These are phyloP conservation scores for Neopestalotiopsis clavispora DNA, from an alignment of 2,329 filamentous ascomycete genomes.

Conservation along the genomic window DNA sequence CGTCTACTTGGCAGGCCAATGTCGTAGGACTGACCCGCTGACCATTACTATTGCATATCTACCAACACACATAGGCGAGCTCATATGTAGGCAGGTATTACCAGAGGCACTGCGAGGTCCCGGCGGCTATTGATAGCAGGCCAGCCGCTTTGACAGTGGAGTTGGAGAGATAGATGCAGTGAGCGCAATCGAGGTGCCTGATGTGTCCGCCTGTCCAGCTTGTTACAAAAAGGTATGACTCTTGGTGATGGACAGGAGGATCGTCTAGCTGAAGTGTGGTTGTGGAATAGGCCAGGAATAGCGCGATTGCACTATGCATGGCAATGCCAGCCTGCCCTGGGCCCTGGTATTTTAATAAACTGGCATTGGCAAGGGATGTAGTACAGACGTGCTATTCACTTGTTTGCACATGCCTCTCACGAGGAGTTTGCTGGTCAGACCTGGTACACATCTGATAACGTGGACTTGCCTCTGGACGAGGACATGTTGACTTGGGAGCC, in stretches of 20 bases:
- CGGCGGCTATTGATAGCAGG: constrained; percentile 10
- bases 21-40: not conserved
- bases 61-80: not conserved
- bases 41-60: not conserved
- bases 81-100: not conserved
- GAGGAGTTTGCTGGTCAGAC: not conserved
- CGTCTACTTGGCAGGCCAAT: not conserved
- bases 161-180: not conserved
- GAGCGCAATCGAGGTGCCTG: constrained; percentile 1
- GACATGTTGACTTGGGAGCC: not conserved
- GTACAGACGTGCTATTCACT: not conserved
- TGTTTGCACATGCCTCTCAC: not conserved
- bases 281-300: not conserved
- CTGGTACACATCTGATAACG: not conserved
- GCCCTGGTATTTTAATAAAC: not conserved
- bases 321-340: not conserved
- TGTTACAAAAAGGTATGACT: not conserved
- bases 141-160: constrained; percentile 3
- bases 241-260: constrained; percentile 3
- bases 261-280: constrained; percentile 6
- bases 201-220: not conserved
- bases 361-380: too few species aligned
- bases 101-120: not conserved
- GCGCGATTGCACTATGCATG: not conserved
- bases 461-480: not conserved